Base-by-base conservation (phyloP, 768 basidiomycete species). In the Suillus occidentalis region DNA sequence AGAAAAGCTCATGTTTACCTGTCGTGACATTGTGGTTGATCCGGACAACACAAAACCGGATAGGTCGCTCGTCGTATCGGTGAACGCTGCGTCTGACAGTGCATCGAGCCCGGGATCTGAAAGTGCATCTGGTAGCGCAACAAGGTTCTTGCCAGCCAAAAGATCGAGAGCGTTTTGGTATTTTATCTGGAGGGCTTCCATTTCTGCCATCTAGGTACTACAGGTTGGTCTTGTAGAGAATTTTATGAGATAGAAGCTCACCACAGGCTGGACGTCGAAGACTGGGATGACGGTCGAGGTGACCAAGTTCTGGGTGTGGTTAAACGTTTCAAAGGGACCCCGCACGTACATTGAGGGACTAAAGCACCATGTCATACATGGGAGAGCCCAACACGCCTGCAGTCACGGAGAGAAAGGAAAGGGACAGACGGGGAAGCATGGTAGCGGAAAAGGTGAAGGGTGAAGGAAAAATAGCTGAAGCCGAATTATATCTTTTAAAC, bases 401-500 rank as follows among this genome's bases (percentile, higher is more conserved):
- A 2, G 43, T 60, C 12, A 68, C 43, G 49, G 47, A 65, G 62
- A 73, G 43, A 13, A 67, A 1, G 8, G 62, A 52, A 55, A 73
- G 37, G 6, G 52, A 9, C 6, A 40, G 22, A 60, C 3, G 31
- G 55, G 63, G 22, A 6, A 66, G 28, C 72, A 73, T 75, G 4
- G n/a, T 63, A 42, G 60, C 4, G 13, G 25, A 14, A 5, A 56
- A 22, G 31, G 40, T 58, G 7, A 34, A 22, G 28, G 14, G 39
- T 25, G 34, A 3, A 56, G 53, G 20, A 16, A 50, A 28, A 2
- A n/a, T 1, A 58, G 36, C 40, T 40, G 55, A 25, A 47, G 31
- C 16, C 3, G 16, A 55, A 34, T 34, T 16, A 77, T 76, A 65
- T 79, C 77, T 62, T 55, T 55, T 34, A 34, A 53, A 55, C 31